These are phyloP conservation scores for Anastatica hierochuntica DNA, from an alignment of 345 rosid genomes.

Conservation along the genomic window DNA sequence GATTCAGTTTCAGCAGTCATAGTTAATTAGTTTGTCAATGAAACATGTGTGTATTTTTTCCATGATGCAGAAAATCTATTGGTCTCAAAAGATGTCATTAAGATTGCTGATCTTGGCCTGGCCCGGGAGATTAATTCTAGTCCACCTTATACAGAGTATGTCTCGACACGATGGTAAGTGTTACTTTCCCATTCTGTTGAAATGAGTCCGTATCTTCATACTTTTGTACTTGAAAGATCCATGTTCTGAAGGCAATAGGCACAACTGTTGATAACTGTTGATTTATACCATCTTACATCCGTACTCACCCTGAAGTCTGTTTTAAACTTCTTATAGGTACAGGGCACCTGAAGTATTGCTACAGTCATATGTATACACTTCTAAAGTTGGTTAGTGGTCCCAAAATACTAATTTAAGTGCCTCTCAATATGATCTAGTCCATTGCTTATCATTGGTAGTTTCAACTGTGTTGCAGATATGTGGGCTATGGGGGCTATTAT, in stretches of 20 bases:
- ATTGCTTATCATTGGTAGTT: background rate
- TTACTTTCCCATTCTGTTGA: background rate
- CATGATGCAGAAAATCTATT: constrained; percentile 61
- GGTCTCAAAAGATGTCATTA: constrained; percentile 63
- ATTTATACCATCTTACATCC: no score
- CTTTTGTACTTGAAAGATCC: background rate
- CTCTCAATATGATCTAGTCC: constrained; percentile 43
- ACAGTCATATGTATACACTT: constrained; percentile 55
- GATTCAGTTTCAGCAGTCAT: background rate
- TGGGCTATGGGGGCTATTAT: constrained; percentile 99
- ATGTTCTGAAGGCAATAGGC: no score
- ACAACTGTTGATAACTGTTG: background rate
- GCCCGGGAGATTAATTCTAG: constrained; percentile 82
- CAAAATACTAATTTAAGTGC: no score
- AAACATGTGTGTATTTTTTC: background rate
- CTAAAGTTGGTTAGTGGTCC: constrained; percentile 84
- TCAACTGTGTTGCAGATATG: constrained; percentile 42
- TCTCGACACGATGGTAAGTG: constrained; percentile 91
- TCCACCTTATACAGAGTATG: constrained; percentile 91
- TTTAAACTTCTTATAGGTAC: constrained; percentile 44
- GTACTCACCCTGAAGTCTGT: background rate
- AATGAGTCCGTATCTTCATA: background rate
- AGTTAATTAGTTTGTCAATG: constrained; percentile 1
- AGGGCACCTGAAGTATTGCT: constrained; percentile 92
- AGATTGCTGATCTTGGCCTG: constrained; percentile 97